Evolutionary conservation across 495 filamentous ascomycete genomes (phyloP).

Genomic region (Neurospora sp.): DNA sequence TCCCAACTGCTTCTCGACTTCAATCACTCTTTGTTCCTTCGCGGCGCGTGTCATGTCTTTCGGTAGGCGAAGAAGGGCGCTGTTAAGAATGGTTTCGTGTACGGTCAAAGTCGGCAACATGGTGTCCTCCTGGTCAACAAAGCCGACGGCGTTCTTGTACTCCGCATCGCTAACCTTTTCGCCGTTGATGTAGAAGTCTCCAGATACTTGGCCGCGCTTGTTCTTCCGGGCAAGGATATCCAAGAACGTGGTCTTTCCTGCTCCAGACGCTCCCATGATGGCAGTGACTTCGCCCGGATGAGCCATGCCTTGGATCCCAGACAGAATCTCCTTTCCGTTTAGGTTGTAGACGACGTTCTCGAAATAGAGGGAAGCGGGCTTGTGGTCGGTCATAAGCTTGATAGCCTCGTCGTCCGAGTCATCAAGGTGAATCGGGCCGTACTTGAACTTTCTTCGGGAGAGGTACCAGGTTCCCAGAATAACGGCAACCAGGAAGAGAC

Average conservation of each 20-base stretch:
- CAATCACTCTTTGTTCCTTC: constrained; percentile 81
- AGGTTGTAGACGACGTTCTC: constrained; percentile 79
- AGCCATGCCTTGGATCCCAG: constrained; percentile 70
- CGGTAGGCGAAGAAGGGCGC: constrained; percentile 80
- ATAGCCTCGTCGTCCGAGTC: constrained; percentile 83
- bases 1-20: constrained; percentile 91
- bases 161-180: constrained; percentile 78
- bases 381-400: constrained; percentile 82
- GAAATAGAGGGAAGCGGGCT: constrained; percentile 80
- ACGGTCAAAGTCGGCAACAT: constrained; percentile 96
- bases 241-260: constrained; percentile 94
- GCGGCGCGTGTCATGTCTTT: constrained; percentile 76
- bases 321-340: constrained; percentile 79
- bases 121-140: constrained; percentile 96
- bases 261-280: constrained; percentile 97
- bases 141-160: constrained; percentile 84
- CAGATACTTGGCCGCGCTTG: constrained; percentile 70
- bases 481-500: constrained; percentile 76
- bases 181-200: constrained; percentile 89
- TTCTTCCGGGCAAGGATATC: constrained; percentile 97
- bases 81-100: constrained; percentile 94
- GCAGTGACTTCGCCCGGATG: constrained; percentile 86
- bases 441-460: constrained; percentile 60
- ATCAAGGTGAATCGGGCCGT: constrained; percentile 70
- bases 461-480: constrained; percentile 83